These are phyloP conservation scores for Geosmithia flava DNA, from an alignment of 2,329 filamentous ascomycete genomes.

Conservation along the genomic window DNA sequence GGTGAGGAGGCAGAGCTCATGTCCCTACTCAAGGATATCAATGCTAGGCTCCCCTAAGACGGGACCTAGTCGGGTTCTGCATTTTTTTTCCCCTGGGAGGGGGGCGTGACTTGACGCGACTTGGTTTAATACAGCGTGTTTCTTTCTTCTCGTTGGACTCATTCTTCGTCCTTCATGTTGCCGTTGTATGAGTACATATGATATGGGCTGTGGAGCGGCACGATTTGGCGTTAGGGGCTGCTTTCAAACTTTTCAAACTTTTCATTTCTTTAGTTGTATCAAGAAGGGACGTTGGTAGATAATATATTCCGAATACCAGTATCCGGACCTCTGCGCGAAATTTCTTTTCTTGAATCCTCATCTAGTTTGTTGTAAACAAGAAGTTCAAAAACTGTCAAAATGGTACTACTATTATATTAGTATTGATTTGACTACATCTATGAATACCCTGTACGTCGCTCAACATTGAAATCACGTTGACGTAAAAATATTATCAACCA, in stretches of 20 bases:
- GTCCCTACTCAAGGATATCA: constrained; percentile 51
- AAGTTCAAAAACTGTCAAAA: no score
- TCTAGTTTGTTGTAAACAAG: no score
- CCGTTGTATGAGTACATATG: neutral
- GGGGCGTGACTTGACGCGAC: no score
- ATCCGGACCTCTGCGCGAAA: no score
- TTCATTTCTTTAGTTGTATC: neutral
- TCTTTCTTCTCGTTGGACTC: neutral
- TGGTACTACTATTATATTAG: no score
- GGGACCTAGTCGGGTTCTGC: no score
- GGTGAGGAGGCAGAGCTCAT: constrained; percentile 54
- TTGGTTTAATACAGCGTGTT: neutral
- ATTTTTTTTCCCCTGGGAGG: no score
- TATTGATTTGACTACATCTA: no score
- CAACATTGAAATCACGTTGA: no score
- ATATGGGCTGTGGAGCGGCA: neutral
- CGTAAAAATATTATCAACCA: no score
- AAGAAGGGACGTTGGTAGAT: neutral
- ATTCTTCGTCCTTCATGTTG: neutral
- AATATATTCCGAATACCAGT: neutral
- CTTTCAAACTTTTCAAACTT: neutral
- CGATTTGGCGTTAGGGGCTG: neutral
- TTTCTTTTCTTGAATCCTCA: no score
- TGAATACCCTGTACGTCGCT: no score
- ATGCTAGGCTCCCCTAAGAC: constrained; percentile 22